A percentile compares a stretch with the other conserved stretches of the same genome.
phyloP scores from a whole-genome alignment of 345 rosid species.

The Syzygium jambos region DNA sequence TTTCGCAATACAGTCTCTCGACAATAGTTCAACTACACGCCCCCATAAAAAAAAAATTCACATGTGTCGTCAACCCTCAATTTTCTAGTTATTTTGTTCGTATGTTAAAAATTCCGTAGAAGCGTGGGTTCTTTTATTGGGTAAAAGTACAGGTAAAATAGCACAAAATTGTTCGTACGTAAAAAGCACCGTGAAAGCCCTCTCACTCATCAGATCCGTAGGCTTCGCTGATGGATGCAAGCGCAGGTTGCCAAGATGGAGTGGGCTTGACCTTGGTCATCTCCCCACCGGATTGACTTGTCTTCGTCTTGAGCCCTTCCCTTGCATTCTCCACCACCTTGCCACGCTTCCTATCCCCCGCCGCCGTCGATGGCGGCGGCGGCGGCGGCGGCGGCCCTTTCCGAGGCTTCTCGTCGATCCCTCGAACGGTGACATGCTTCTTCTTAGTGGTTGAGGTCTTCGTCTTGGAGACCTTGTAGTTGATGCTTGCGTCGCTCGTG shows the following conservation, averaged over 20 bases:
- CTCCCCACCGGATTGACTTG: background rate
- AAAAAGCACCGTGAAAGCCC: background rate
- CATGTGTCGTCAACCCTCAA: background rate
- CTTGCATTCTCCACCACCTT: background rate
- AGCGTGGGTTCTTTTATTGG: background rate
- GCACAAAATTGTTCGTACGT: background rate
- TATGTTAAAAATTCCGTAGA: background rate
- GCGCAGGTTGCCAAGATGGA: background rate
- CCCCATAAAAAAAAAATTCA: rapidly evolving
- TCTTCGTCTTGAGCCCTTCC: background rate
- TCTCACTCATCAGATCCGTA: background rate
- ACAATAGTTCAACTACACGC: rapidly evolving
- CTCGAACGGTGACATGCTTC: constrained; percentile 20
- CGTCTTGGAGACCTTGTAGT: background rate
- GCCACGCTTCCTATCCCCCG: background rate
- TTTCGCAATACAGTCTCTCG: rapidly evolving
- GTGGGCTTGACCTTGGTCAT: constrained; percentile 14
- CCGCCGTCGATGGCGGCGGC: background rate
- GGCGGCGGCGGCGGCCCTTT: background rate
- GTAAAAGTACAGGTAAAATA: background rate
- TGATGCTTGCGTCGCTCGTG: background rate
- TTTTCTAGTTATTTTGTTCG: background rate
- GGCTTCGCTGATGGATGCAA: background rate
- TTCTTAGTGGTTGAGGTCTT: constrained; percentile 1
- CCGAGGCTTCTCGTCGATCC: constrained; percentile 14